Conservation (phyloP, 345 rosid species). For the Pseudoturritis turrita region DNA sequence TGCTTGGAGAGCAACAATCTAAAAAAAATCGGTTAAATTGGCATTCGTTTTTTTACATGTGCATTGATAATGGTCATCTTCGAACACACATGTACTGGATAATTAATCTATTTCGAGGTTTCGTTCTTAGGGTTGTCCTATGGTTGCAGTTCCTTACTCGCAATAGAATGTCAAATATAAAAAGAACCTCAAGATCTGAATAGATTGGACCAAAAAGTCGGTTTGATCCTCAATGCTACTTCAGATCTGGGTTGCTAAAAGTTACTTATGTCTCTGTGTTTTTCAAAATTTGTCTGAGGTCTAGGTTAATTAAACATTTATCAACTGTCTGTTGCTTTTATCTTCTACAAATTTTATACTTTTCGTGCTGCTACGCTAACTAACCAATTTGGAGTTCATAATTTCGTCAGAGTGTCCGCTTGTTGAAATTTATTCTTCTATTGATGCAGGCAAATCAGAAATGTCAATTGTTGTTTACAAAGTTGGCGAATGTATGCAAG, state of each 20-base stretch:
- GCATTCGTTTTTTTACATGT: not conserved
- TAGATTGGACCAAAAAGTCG: not conserved
- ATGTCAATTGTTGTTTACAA: constrained; percentile 79
- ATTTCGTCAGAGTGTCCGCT: constrained; percentile 1
- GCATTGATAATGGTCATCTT: constrained; percentile 13
- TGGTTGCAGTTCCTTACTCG: constrained; percentile 11
- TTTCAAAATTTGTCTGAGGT: not conserved
- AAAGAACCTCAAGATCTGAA: constrained; percentile 7
- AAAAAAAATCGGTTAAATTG: constrained; percentile 3
- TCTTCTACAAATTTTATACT: not conserved
- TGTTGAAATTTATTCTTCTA: constrained; percentile 26
- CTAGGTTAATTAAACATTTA: not conserved
- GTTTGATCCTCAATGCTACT: constrained; percentile 4
- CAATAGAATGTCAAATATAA: constrained; percentile 1
- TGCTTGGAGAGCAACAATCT: constrained; percentile 16
- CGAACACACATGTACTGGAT: not conserved
- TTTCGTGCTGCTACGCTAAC: not conserved
- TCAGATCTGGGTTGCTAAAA: constrained; percentile 1
- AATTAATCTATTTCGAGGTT: not conserved
- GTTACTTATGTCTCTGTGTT: not conserved
- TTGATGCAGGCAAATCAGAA: constrained; percentile 82
- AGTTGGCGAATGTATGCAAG: constrained; percentile 99
- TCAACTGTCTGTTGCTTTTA: constrained; percentile 14
- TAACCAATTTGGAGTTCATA: not conserved
- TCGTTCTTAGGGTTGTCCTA: constrained; percentile 8